Evolutionary conservation across 768 basidiomycete genomes (phyloP).

Genomic region (Trametes villosa): DNA sequence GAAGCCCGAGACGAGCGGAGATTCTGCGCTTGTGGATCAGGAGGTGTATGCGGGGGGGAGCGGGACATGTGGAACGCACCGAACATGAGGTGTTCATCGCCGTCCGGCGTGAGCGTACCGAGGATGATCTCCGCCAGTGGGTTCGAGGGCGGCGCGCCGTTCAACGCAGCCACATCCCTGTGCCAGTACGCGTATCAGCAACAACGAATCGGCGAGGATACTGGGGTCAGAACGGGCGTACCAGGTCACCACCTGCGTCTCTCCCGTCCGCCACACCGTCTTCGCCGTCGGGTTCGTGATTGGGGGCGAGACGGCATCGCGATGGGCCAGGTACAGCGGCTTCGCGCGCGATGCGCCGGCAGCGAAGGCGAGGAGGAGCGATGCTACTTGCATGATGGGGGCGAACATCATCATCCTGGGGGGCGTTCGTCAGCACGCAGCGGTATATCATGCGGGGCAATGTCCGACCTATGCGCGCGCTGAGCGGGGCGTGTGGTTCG

Average conservation of each 20-base stretch:
- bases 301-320: slow-evolving; percentile 37
- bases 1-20: slow-evolving; percentile 48
- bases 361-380: slow-evolving; percentile 7
- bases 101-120: slow-evolving; percentile 41
- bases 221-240: slow-evolving; percentile 4
- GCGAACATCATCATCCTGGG: neutral
- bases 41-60: neutral
- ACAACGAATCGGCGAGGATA: neutral
- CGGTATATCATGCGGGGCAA: neutral
- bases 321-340: slow-evolving; percentile 14
- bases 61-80: slow-evolving; percentile 38
- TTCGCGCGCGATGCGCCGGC: slow-evolving; percentile 12
- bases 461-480: neutral
- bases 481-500: slow-evolving; percentile 8
- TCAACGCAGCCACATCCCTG: slow-evolving; percentile 37
- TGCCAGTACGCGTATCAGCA: neutral
- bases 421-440: neutral
- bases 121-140: slow-evolving; percentile 46
- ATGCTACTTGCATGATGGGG: neutral
- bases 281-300: slow-evolving; percentile 44
- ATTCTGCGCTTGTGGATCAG: slow-evolving; percentile 34
- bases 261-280: slow-evolving; percentile 44
- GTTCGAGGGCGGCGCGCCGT: slow-evolving; percentile 38
- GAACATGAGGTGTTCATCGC: slow-evolving; percentile 53
- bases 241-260: slow-evolving; percentile 50